These are phyloP conservation scores for Termitomyces sp. DNA, from an alignment of 768 basidiomycete species.

Conservation along the genomic window DNA sequence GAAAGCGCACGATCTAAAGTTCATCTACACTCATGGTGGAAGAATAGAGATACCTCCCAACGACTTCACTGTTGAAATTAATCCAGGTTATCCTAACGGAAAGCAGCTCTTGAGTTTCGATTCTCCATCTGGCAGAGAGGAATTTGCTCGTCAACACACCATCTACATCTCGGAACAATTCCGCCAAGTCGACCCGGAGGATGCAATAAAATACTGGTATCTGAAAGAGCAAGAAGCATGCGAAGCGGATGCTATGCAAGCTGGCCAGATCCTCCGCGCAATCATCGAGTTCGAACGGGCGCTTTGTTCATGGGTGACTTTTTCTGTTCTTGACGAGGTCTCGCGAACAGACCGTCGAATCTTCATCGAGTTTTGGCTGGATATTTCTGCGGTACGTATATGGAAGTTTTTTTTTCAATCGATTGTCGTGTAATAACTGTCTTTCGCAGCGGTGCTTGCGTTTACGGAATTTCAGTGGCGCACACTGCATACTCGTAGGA, in stretches of 20 bases:
- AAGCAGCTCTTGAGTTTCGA: conserved; percentile 31
- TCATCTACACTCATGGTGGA: conserved; percentile 8
- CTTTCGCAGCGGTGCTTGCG: conserved; percentile 38
- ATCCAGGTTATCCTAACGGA: conserved; percentile 22
- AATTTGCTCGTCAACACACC: conserved; percentile 46
- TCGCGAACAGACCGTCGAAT: conserved; percentile 21
- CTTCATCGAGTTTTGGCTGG: conserved; percentile 41
- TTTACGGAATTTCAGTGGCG: conserved; percentile 43
- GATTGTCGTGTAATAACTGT: not conserved
- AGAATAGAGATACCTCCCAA: not conserved
- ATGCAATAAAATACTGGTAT: conserved; percentile 39
- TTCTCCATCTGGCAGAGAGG: conserved; percentile 32
- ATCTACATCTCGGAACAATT: conserved; percentile 34
- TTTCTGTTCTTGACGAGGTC: conserved; percentile 25
- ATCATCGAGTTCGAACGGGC: conserved; percentile 34
- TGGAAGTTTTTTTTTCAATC: not conserved
- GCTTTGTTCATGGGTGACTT: conserved; percentile 39
- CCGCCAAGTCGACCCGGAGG: conserved; percentile 38
- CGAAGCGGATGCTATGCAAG: conserved; percentile 25
- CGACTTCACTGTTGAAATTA: conserved; percentile 14
- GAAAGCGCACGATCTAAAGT: conserved; percentile 15
- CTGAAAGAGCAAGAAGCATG: conserved; percentile 13
- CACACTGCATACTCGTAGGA: conserved; percentile 38
- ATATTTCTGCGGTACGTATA: conserved; percentile 38
- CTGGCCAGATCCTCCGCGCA: conserved; percentile 23